Evolutionary conservation across 768 basidiomycete genomes (phyloP).

Genomic region (Xanthoconium purpureum): DNA sequence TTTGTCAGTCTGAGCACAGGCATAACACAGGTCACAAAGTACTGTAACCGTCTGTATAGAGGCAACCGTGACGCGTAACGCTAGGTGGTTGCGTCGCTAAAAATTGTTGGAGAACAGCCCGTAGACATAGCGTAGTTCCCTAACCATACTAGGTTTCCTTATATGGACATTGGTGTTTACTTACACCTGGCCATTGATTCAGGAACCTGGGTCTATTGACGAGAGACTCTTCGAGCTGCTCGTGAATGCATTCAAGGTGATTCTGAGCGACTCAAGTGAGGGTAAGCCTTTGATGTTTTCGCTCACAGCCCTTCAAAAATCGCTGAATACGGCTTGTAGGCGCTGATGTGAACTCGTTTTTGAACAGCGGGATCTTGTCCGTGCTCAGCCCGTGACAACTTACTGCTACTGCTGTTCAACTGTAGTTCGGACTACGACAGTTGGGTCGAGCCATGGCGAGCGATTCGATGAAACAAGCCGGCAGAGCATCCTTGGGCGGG

Average conservation of each 20-base stretch:
- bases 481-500: conserved; percentile 62
- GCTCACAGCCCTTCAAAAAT: too few species aligned
- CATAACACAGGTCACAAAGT: too few species aligned
- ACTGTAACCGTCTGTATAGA: too few species aligned
- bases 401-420: conserved; percentile 74
- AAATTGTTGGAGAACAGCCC: too few species aligned
- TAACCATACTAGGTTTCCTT: too few species aligned
- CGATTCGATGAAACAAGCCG: conserved; percentile 47
- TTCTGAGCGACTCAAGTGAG: conserved; percentile 60
- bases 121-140: too few species aligned
- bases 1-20: too few species aligned
- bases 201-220: conserved; percentile 42
- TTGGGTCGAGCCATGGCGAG: conserved; percentile 65
- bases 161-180: too few species aligned
- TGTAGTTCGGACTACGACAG: conserved; percentile 73
- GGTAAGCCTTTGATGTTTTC: conserved; percentile 38
- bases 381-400: conserved; percentile 82
- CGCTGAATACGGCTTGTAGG: conserved; percentile 11
- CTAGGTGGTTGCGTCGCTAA: too few species aligned
- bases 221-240: conserved; percentile 59
- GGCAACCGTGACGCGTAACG: too few species aligned
- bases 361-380: conserved; percentile 61
- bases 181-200: conserved; percentile 34
- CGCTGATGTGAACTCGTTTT: conserved; percentile 46
- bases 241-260: conserved; percentile 62